Evolutionary conservation across 208 protist species (phyloP), one percentile per base, ranked within the genome.

Genomic region (Acanthamoeba sp.): DNA sequence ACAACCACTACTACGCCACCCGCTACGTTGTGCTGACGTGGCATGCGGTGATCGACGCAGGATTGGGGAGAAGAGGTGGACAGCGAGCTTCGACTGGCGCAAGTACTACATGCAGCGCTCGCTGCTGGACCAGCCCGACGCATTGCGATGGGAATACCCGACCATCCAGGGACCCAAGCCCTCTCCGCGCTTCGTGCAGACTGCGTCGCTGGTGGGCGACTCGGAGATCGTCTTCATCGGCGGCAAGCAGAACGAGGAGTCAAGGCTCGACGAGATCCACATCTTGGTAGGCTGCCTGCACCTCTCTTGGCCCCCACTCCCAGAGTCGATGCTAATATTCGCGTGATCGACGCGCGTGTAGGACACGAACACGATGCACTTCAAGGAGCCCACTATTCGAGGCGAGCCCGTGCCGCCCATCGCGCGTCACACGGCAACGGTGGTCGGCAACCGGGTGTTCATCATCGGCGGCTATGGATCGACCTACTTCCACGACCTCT

Each of bases 401-500:
- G 55, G 55, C 50, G 82, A 66, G 82, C 45, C 45, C 6, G 55
- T 89, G 10, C 82, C 82, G 7, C 45, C 45, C 55, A 89, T 89
- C 82, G 82, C 82, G 45, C 82, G 82, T 38, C 82, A 89, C 55
- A 89, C 82, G 29, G 82, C 82, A 27, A 69, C 50, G n/a, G 45
- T 89, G 82, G 55, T 89, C 32, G 50, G 50, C n/a, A 89, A 89
- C 52, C 45, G 55, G 9, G 55, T 89, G n/a, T 69, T 89, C 82
- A 66, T 89, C 82, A 89, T 89, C 29, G 82, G 82, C n/a, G 82
- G 82, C n/a, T 89, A 89, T 24, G 82, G 82, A 7, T 69, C 45
- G 48, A 66, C 45, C n/a, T 89, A 89, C 82, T 89, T 89, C 55
- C 82, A 89, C 55, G 82, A 66, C 55, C 50, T 89, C 32, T 89